Percentiles rank a stretch among this genome's conserved stretches.
Conservation (phyloP, 2,329 filamentous ascomycete genomes). For the Sporothrix globosa region DNA sequence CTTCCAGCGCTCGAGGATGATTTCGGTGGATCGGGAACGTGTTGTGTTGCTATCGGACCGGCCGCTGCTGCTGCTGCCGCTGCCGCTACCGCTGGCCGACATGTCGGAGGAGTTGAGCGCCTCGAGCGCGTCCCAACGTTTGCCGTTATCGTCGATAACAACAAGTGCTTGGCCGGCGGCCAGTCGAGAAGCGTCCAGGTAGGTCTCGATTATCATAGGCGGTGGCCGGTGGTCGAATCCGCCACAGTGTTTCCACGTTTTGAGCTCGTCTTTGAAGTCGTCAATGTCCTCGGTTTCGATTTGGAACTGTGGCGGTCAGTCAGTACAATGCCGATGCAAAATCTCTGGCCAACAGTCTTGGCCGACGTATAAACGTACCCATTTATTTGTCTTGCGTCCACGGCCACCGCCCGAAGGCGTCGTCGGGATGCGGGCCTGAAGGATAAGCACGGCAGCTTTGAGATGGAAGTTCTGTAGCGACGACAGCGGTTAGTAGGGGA, state of each 20-base stretch:
- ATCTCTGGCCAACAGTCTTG: neutral
- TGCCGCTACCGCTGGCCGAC: constrained; percentile 52
- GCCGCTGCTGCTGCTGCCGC: constrained; percentile 30
- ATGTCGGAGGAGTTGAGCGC: constrained; percentile 69
- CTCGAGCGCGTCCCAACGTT: constrained; percentile 89
- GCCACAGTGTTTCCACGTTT: constrained; percentile 79
- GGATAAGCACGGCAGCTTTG: constrained; percentile 81
- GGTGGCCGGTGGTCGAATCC: constrained; percentile 76
- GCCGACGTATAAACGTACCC: constrained; percentile 62
- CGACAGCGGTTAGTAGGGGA: neutral
- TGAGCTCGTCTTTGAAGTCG: constrained; percentile 78
- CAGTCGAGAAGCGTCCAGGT: constrained; percentile 76
- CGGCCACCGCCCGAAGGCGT: constrained; percentile 59
- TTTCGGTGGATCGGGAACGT: constrained; percentile 56
- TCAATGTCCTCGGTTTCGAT: constrained; percentile 92
- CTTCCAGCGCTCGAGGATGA: constrained; percentile 89
- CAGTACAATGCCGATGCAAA: neutral
- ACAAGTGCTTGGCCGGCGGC: constrained; percentile 86
- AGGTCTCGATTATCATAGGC: constrained; percentile 87
- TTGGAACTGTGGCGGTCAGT: constrained; percentile 70
- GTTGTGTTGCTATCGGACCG: constrained; percentile 41
- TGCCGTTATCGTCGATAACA: constrained; percentile 83
- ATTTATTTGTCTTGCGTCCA: constrained; percentile 73
- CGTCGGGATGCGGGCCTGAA: constrained; percentile 78
- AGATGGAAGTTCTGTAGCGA: constrained; percentile 80